Evolutionary conservation across 2,329 filamentous ascomycete species (phyloP).

Genomic region (Penicillium sp.): DNA sequence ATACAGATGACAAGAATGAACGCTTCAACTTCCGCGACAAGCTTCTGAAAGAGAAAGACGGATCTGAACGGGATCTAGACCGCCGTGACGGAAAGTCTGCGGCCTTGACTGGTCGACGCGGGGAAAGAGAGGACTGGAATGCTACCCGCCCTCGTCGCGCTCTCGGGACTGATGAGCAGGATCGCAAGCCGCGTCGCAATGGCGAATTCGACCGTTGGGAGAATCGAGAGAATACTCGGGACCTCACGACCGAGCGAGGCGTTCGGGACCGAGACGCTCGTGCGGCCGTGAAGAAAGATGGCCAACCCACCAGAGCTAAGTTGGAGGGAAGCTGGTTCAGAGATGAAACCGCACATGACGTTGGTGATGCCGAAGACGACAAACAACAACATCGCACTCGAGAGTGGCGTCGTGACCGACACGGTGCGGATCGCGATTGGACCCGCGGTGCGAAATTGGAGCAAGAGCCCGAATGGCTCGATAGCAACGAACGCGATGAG

Average conservation of each 20-base stretch:
- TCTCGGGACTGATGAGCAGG: conserved; percentile 38
- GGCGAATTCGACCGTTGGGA: conserved; percentile 41
- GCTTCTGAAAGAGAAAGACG: conserved; percentile 36
- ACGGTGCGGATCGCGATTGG: conserved; percentile 50
- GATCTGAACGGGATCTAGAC: conserved; percentile 32
- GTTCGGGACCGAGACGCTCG: conserved; percentile 52
- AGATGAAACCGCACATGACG: conserved; percentile 44
- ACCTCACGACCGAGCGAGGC: conserved; percentile 41
- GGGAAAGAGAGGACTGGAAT: conserved; percentile 40
- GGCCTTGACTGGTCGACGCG: conserved; percentile 31
- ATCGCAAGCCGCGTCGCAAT: conserved; percentile 37
- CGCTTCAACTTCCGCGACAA: conserved; percentile 56
- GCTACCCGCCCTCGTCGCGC: conserved; percentile 34
- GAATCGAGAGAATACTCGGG: conserved; percentile 47
- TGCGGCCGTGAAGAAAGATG: conserved; percentile 55
- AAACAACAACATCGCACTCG: conserved; percentile 51
- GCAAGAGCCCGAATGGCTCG: conserved; percentile 87
- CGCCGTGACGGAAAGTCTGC: conserved; percentile 33
- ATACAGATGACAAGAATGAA: conserved; percentile 55
- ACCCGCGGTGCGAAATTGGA: conserved; percentile 53
- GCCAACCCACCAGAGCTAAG: conserved; percentile 53
- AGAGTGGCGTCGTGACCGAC: conserved; percentile 54
- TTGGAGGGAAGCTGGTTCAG: conserved; percentile 71
- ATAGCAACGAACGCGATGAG: conserved; percentile 62
- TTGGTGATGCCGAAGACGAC: conserved; percentile 38